These are phyloP conservation scores for Tuber borchii DNA, from an alignment of 495 filamentous ascomycete species.

Conservation along the genomic window DNA sequence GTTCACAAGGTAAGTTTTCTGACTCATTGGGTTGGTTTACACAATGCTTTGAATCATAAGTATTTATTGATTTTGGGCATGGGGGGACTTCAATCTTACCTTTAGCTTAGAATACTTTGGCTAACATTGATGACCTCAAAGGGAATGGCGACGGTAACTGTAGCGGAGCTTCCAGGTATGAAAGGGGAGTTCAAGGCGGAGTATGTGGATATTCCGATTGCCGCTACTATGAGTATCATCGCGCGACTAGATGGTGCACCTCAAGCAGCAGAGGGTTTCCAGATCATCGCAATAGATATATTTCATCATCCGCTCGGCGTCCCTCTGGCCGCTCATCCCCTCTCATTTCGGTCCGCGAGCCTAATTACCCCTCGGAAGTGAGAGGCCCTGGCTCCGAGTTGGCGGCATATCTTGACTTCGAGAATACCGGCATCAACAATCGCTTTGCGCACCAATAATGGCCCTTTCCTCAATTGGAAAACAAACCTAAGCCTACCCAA, in stretches of 20 bases:
- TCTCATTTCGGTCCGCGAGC: background rate
- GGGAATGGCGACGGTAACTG: slow-evolving; percentile 21
- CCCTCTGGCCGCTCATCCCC: background rate
- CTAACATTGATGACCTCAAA: slow-evolving; percentile 7
- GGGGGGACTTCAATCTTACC: background rate
- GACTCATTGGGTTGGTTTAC: background rate
- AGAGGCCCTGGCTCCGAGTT: background rate
- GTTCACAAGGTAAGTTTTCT: slow-evolving; percentile 18
- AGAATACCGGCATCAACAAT: background rate
- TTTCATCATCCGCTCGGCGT: background rate
- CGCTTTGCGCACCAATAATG: background rate
- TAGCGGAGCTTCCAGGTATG: slow-evolving; percentile 20
- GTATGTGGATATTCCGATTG: slow-evolving; percentile 13
- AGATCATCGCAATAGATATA: background rate
- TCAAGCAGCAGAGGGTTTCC: background rate
- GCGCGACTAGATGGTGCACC: slow-evolving; percentile 16
- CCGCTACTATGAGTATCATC: slow-evolving; percentile 12
- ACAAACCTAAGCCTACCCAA: background rate
- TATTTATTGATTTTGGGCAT: background rate
- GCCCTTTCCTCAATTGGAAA: background rate
- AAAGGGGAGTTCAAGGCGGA: slow-evolving; percentile 21
- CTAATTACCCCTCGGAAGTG: background rate
- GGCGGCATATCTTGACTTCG: background rate
- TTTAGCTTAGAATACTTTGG: too few species aligned
- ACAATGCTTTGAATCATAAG: background rate